phyloP scores from a whole-genome alignment of 805 yeast genomes.

The Pichia californica region DNA sequence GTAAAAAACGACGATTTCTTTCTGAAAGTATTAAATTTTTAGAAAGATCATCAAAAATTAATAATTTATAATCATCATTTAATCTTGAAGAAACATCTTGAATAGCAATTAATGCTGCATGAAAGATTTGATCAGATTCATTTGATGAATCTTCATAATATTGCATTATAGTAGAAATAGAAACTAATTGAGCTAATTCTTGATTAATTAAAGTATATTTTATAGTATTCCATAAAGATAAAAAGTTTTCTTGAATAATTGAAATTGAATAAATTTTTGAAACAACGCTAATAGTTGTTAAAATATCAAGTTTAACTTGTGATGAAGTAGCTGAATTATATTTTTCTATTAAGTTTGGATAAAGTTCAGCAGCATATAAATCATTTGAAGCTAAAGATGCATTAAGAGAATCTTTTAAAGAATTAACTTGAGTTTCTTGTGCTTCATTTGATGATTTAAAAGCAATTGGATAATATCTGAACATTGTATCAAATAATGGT shows the following conservation, averaged over 20 bases:
- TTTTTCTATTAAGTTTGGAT: conserved; percentile 75
- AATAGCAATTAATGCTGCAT: conserved; percentile 40
- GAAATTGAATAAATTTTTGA: conserved; percentile 44
- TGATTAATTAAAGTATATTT: conserved; percentile 86
- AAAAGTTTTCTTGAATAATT: conserved; percentile 56
- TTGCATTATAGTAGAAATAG: conserved; percentile 20
- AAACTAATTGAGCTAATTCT: conserved; percentile 35
- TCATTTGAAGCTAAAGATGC: conserved; percentile 55
- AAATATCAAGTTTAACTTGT: conserved; percentile 64
- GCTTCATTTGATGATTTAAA: conserved; percentile 93
- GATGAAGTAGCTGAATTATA: conserved; percentile 65
- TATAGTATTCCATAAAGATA: conserved; percentile 76
- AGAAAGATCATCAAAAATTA: conserved; percentile 41
- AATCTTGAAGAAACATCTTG: conserved; percentile 35
- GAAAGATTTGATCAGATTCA: conserved; percentile 31
- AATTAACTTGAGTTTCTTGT: conserved; percentile 68
- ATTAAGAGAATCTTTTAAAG: conserved; percentile 59
- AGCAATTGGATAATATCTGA: conserved; percentile 95
- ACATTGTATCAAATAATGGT: conserved; percentile 78
- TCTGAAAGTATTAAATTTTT: conserved; percentile 31
- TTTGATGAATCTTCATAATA: conserved; percentile 28
- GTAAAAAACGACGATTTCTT: conserved; percentile 48
- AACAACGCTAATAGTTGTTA: conserved; percentile 55
- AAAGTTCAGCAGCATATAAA: conserved; percentile 61
- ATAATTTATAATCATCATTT: conserved; percentile 1